Evolutionary conservation across 106 monocot species (phyloP).

Genomic region (Dendrobium catenatum): DNA sequence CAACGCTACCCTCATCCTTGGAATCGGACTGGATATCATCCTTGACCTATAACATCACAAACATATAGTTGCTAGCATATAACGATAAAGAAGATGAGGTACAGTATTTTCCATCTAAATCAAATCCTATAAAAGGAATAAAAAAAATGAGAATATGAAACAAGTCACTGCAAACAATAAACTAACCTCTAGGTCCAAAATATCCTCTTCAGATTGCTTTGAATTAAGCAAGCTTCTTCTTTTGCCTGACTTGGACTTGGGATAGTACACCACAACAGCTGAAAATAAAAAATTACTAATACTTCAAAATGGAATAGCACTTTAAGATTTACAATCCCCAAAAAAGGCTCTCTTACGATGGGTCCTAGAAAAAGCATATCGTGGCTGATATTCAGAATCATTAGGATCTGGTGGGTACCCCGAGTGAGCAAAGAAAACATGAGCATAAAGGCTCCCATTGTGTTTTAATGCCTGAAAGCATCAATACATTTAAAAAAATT

Average conservation of each 20-base stretch:
- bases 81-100: neutral
- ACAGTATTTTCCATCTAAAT: neutral
- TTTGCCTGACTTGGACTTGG: conserved; percentile 70
- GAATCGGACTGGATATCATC: conserved; percentile 24
- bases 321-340: conserved; percentile 3
- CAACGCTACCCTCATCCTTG: conserved; percentile 54
- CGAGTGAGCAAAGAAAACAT: conserved; percentile 93
- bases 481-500: neutral
- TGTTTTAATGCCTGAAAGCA: conserved; percentile 56
- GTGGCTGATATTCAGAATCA: conserved; percentile 78
- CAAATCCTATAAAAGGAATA: neutral
- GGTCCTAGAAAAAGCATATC: conserved; percentile 63
- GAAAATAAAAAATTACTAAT: conserved; percentile 14
- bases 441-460: conserved; percentile 91
- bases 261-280: conserved; percentile 83
- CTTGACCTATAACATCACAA: conserved; percentile 33
- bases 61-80: neutral
- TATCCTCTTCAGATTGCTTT: conserved; percentile 26
- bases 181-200: conserved; percentile 36
- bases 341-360: conserved; percentile 46
- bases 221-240: conserved; percentile 67
- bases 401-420: conserved; percentile 86
- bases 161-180: neutral
- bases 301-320: neutral
- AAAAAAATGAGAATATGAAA: conserved; percentile 1